Conservation (phyloP, 2,329 filamentous ascomycete genomes). For the Metarhizium rileyi region DNA sequence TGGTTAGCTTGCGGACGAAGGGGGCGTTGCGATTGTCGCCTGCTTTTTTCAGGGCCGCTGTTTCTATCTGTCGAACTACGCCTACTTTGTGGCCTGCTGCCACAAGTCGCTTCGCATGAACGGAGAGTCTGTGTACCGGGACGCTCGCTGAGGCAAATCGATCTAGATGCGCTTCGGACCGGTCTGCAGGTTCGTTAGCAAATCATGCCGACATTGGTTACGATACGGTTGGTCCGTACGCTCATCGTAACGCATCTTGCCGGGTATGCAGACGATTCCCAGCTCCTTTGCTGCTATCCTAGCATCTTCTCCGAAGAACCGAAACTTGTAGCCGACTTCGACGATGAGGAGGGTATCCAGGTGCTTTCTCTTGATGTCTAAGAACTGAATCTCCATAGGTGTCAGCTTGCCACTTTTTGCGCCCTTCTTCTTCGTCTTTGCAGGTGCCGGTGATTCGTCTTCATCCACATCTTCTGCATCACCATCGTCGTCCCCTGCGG, state of each 20-base stretch:
- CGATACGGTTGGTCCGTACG: slow-evolving; percentile 36
- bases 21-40: slow-evolving; percentile 91
- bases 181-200: slow-evolving; percentile 36
- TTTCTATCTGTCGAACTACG: slow-evolving; percentile 89
- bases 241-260: slow-evolving; percentile 90
- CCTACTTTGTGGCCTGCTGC: slow-evolving; percentile 92
- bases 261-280: slow-evolving; percentile 92
- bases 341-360: slow-evolving; percentile 84
- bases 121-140: slow-evolving; percentile 79
- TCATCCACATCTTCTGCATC: slow-evolving; percentile 49
- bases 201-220: not conserved
- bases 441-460: slow-evolving; percentile 34
- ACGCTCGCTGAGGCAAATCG: slow-evolving; percentile 94
- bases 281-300: slow-evolving; percentile 80
- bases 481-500: slow-evolving; percentile 43
- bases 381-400: slow-evolving; percentile 84
- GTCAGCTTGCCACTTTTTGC: slow-evolving; percentile 71
- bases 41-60: slow-evolving; percentile 87
- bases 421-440: slow-evolving; percentile 56
- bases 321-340: slow-evolving; percentile 96
- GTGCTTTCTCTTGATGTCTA: slow-evolving; percentile 88
- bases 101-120: slow-evolving; percentile 89
- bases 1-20: slow-evolving; percentile 87
- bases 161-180: slow-evolving; percentile 84
- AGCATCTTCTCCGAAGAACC: slow-evolving; percentile 94